Base-by-base conservation (phyloP, 2,329 filamentous ascomycete genomes). In the Cephalotrichum gorgonifer region DNA sequence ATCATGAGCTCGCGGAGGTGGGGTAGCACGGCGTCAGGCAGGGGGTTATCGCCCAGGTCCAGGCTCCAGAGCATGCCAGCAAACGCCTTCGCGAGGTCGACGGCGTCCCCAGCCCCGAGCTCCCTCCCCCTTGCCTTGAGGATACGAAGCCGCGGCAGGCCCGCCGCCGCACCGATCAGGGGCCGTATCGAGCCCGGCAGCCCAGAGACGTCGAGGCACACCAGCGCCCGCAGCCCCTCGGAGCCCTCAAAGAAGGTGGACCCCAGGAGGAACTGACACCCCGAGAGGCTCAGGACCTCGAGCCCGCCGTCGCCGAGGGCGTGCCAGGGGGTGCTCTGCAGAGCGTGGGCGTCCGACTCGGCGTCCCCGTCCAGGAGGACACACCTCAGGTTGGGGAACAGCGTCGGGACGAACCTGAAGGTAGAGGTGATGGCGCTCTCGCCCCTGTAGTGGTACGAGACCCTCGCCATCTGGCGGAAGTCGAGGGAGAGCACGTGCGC, bases 51-150 rank as follows among this genome's bases (percentile, higher is more conserved):
- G 33, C 68, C 64, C 1, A 82, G 45, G 52, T 83, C 77, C 4
- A 82, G 57, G 54, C 78, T 79, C 78, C 78, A 82, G 11, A 82
- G 58, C 26, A 65, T 57, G 54, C 38, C 44, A 20, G 47, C 35
- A 11, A 54, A 44, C 7, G 49, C 47, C 4, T 31, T 43, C 56
- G 75, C 55, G 38, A 70, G 53, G 3, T 58, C 39, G 0, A 61
- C 49, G 2, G 66, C 60, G 2, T 63, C 59, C 1, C 50, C 48
- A 50, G 76, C 67, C 22, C 72, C 69, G 22, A 81, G 55, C 51
- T 74, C 69, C 22, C 73, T 66, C 2, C 67, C 64, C 43, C 66
- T 63, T 1, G 71, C 60, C 54, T 78, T 81, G 25, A 83, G 58
- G 3, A 81, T 63, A 3, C 73, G 70, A 8, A 83, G 64, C 43